Evolutionary conservation across 2,329 filamentous ascomycete species (phyloP).

Genomic region (Sporothrix luriei): DNA sequence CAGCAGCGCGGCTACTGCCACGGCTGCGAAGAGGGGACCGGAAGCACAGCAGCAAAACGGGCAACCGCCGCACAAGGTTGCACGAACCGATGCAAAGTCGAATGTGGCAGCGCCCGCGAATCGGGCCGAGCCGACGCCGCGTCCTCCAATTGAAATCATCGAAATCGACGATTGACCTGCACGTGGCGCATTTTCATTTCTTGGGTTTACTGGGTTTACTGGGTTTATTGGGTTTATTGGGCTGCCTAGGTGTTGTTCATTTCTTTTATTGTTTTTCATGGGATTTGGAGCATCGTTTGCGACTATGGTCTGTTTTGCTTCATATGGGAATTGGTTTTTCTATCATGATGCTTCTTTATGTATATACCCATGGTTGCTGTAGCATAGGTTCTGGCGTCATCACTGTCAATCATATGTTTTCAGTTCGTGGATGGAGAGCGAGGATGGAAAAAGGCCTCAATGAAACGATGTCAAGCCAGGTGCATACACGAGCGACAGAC

Average conservation of each 20-base stretch:
- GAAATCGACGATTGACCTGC: constrained; percentile 30
- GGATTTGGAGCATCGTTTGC: constrained; percentile 5
- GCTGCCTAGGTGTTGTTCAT: neutral
- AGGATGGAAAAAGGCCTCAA: neutral
- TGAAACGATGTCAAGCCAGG: neutral
- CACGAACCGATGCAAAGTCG: neutral
- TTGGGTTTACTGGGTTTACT: too few relatives aligned
- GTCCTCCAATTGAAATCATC: constrained; percentile 26
- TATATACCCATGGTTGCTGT: neutral
- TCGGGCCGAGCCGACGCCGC: neutral
- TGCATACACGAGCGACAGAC: too few relatives aligned
- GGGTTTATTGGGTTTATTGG: neutral
- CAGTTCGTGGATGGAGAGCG: neutral
- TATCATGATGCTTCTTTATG: neutral
- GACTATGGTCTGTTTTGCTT: neutral
- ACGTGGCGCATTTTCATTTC: neutral
- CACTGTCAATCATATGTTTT: neutral
- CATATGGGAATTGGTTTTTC: constrained; percentile 1
- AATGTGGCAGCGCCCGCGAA: neutral
- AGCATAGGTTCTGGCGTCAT: neutral
- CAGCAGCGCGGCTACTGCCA: too few relatives aligned
- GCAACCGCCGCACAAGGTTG: neutral
- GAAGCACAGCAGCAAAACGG: neutral
- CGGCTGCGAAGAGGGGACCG: neutral
- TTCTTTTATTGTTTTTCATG: neutral